Evolutionary conservation across 2,329 filamentous ascomycete species (phyloP).

Genomic region (Alternaria sp.): DNA sequence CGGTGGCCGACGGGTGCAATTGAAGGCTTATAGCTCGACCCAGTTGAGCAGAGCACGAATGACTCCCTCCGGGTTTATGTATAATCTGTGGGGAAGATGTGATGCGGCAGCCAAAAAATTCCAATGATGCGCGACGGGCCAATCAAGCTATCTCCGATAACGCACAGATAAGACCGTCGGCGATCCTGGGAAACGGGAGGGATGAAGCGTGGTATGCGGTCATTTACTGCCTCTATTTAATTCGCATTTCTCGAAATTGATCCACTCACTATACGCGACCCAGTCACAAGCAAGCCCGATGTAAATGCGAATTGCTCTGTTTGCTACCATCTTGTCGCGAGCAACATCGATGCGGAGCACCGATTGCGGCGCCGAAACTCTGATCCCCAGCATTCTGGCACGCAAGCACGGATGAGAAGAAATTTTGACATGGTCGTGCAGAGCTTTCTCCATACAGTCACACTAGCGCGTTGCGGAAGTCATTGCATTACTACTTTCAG

Average conservation of each 20-base stretch:
- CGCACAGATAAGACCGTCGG: conserved; percentile 35
- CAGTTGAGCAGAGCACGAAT: conserved; percentile 33
- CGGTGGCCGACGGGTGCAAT: conserved; percentile 32
- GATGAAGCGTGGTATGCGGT: neutral
- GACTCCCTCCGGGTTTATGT: conserved; percentile 38
- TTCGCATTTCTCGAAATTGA: neutral
- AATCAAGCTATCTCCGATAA: conserved; percentile 41
- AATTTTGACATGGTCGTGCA: conserved; percentile 27
- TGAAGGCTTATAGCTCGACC: conserved; percentile 40
- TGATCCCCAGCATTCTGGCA: conserved; percentile 12
- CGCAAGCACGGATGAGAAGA: conserved; percentile 27
- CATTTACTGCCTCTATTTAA: neutral
- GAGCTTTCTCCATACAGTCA: conserved; percentile 13
- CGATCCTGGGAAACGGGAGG: conserved; percentile 12
- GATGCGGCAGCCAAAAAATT: conserved; percentile 41
- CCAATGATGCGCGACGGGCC: conserved; percentile 33
- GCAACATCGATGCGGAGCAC: conserved; percentile 13
- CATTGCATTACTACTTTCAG: conserved; percentile 9
- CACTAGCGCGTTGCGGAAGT: conserved; percentile 2
- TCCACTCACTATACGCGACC: neutral
- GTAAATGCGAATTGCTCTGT: neutral
- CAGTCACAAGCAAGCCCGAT: neutral
- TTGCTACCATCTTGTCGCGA: conserved; percentile 1
- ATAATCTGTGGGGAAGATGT: conserved; percentile 40
- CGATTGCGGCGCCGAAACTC: conserved; percentile 29